phyloP scores from a whole-genome alignment of 1,139 yeast genomes.

The Taphrina flavorubra region DNA sequence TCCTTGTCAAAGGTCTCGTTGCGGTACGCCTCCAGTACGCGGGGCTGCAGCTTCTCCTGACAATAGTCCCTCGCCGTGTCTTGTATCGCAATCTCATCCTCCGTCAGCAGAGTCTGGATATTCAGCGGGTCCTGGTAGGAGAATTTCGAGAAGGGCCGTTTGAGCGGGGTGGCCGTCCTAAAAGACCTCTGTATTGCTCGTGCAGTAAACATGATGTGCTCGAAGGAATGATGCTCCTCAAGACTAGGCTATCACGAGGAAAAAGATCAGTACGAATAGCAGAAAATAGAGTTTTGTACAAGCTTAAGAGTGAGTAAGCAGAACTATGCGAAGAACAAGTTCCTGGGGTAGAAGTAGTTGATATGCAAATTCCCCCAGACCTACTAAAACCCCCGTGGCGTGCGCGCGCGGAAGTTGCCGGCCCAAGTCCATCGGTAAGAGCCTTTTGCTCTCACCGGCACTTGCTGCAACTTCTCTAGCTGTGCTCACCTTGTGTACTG shows the following conservation, averaged over 20 bases:
- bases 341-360: not conserved
- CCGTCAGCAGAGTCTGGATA: constrained; percentile 53
- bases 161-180: constrained; percentile 1
- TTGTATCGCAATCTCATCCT: constrained; percentile 55
- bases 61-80: constrained; percentile 55
- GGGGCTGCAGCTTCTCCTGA: constrained; percentile 54
- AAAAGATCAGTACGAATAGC: too few species aligned
- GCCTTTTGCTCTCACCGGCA: not conserved
- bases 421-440: not conserved
- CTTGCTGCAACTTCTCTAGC: too few species aligned
- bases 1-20: constrained; percentile 54
- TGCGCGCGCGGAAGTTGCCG: constrained; percentile 2
- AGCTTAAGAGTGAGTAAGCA: too few species aligned
- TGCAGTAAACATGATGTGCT: not conserved
- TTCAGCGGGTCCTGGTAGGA: constrained; percentile 51
- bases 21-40: constrained; percentile 55
- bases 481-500: too few species aligned
- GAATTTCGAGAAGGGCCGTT: constrained; percentile 27
- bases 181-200: constrained; percentile 6
- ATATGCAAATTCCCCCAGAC: not conserved
- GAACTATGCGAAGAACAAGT: too few species aligned
- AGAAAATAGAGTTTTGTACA: too few species aligned
- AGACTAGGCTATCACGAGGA: too few species aligned
- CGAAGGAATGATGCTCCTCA: too few species aligned
- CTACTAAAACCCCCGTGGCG: not conserved